These are phyloP conservation scores for Skeletonema tropicum DNA, from an alignment of 108 stramenopile species.

Conservation along the genomic window DNA sequence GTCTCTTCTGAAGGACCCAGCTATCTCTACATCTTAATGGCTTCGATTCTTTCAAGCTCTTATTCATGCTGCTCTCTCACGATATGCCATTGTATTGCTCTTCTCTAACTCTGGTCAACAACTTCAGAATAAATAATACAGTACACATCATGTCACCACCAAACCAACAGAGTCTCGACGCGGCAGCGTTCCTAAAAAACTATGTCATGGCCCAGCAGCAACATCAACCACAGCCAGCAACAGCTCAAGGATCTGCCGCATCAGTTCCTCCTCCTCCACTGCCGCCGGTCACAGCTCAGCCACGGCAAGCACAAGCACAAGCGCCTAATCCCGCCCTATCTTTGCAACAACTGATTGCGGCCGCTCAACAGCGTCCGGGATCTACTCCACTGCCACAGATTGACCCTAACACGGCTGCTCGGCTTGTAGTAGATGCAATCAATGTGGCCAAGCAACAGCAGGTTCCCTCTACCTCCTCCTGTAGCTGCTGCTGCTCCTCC, in stretches of 20 bases:
- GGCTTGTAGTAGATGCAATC: not conserved
- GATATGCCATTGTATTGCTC: no score
- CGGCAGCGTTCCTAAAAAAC: not conserved
- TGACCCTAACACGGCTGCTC: not conserved
- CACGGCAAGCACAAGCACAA: not conserved
- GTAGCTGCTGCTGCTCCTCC: not conserved
- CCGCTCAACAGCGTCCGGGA: not conserved
- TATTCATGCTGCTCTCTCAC: no score
- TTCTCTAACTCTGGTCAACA: no score
- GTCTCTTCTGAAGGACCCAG: no score
- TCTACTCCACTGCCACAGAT: not conserved
- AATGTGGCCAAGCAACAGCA: not conserved
- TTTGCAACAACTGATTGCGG: not conserved
- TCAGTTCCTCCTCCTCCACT: not conserved
- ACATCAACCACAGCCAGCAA: not conserved
- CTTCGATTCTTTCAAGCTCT: no score
- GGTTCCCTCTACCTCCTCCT: not conserved
- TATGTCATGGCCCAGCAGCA: conserved; percentile 1
- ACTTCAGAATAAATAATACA: not conserved
- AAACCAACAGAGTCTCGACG: not conserved
- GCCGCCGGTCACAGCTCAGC: not conserved
- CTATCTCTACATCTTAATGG: no score
- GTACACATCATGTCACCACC: not conserved
- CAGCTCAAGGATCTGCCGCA: no score
- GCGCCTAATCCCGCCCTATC: not conserved